Percentiles rank a stretch among this genome's conserved stretches.
Evolutionary conservation across 352 stramenopile species (phyloP).

Genomic region (Pythium scleroteichum): DNA sequence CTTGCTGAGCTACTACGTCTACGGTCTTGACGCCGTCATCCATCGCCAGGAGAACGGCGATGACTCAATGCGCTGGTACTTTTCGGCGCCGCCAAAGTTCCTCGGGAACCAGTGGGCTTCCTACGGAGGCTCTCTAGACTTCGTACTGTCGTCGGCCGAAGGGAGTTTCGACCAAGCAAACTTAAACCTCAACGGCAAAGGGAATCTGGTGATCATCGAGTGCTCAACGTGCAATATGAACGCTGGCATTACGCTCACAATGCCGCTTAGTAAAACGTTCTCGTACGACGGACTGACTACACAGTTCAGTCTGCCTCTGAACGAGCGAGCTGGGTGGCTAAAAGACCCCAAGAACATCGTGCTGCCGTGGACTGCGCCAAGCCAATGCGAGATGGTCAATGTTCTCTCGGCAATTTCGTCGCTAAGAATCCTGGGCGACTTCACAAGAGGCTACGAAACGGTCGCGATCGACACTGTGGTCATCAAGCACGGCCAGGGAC

Average conservation of each 20-base stretch:
- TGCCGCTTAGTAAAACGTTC: constrained; percentile 76
- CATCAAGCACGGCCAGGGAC: constrained; percentile 57
- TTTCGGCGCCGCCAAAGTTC: constrained; percentile 81
- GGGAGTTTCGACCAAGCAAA: constrained; percentile 84
- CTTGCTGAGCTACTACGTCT: constrained; percentile 90
- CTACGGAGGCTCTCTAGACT: constrained; percentile 90
- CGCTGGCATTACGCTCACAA: constrained; percentile 79
- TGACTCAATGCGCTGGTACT: constrained; percentile 88
- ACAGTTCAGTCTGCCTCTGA: constrained; percentile 79
- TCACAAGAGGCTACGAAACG: constrained; percentile 89
- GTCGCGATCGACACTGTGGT: constrained; percentile 87
- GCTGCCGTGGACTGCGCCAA: constrained; percentile 59
- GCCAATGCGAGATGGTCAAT: constrained; percentile 87
- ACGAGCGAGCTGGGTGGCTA: constrained; percentile 84
- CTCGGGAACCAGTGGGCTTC: constrained; percentile 85
- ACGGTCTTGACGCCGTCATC: constrained; percentile 72
- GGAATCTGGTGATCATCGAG: constrained; percentile 83
- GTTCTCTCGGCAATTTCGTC: constrained; percentile 84
- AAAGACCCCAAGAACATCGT: constrained; percentile 92
- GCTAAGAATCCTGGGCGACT: constrained; percentile 90
- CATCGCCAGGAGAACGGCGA: constrained; percentile 64
- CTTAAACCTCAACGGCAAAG: constrained; percentile 63
- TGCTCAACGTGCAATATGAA: constrained; percentile 85
- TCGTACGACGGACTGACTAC: constrained; percentile 82
- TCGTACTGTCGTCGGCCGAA: constrained; percentile 89